Base-by-base conservation (phyloP, 75 land plant species). In the Pinus tabuliformis region DNA sequence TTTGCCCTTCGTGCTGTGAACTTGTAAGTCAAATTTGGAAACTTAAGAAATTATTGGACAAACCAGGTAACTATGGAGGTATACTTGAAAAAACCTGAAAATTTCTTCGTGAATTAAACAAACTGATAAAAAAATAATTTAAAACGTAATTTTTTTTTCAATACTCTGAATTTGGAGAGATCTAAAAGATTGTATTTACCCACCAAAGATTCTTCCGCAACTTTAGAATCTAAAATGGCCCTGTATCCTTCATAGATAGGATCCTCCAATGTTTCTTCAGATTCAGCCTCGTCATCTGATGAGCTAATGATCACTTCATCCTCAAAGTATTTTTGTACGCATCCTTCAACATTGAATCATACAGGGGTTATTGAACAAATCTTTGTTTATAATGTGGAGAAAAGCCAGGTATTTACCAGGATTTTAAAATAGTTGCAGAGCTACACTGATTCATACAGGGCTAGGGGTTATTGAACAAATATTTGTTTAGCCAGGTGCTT, bases 161-260 rank as follows among this genome's bases (percentile, higher is more conserved):
- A 49, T 9, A 9, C 54, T 49, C 12, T 49, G 54, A 49, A 49
- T 49, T 49, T 49, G 54, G 9, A 49, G 54, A 49, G 12, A 49
- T 49, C 9, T 49, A 11, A 9, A 9, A 49, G 54, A 49, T 49
- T 49, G 54, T 11, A 49, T 49, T 26, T 71, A 75, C 59, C 60
- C 81, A 92, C 92, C 68, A 90, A 79, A 22, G 79, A 81, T 33
- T 92, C 95, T 65, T 92, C 93, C 0, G 16, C 81, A n/a, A 88
- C 82, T 78, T 90, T 92, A 1, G 95, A 92, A 36, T 88, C 87
- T 62, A 92, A 72, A 42, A 92, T 89, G 52, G 79, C 82, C 81
- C 80, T 87, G 70, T 86, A 92, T 11, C 87, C 82, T 30, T 74
- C 75, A 73, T 80, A 84, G 4, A 86, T 81, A 15, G 73, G 66